Percentiles rank a stretch among this genome's conserved stretches.
These are phyloP conservation scores for Senna tora DNA, from an alignment of 306 rosid genomes.

Conservation along the genomic window DNA sequence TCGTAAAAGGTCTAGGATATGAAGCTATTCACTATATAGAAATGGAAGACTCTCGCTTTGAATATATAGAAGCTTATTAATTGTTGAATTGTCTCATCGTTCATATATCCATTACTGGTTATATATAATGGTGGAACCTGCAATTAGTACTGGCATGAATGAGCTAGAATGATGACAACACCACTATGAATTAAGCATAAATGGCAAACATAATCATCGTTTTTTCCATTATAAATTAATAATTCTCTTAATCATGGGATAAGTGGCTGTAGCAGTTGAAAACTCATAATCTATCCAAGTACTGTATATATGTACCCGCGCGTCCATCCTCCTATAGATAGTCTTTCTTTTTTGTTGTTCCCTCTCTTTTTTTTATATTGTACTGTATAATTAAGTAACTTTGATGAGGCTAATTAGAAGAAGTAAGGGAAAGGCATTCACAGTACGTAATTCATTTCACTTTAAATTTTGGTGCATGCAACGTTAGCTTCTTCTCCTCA, in stretches of 20 bases:
- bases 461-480: constrained; percentile 20
- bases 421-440: background rate
- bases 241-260: constrained; percentile 31
- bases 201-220: constrained; percentile 51
- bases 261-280: constrained; percentile 41
- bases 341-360: background rate
- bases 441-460: background rate
- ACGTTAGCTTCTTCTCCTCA: background rate
- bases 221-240: constrained; percentile 33
- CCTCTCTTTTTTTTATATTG: background rate
- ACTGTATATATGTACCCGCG: too few species aligned
- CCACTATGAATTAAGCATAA: constrained; percentile 38
- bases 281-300: background rate
- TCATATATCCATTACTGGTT: background rate
- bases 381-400: background rate
- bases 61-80: background rate
- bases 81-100: constrained; percentile 31
- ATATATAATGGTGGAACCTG: constrained; percentile 27
- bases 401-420: background rate
- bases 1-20: too few species aligned
- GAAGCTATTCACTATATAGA: too few species aligned
- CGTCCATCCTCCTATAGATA: background rate
- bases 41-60: background rate
- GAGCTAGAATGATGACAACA: constrained; percentile 41
- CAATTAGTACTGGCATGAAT: constrained; percentile 26